These are phyloP conservation scores for Physcomitrium patens DNA, from an alignment of 225 moss, liverwort and hornwort genomes.

Conservation along the genomic window DNA sequence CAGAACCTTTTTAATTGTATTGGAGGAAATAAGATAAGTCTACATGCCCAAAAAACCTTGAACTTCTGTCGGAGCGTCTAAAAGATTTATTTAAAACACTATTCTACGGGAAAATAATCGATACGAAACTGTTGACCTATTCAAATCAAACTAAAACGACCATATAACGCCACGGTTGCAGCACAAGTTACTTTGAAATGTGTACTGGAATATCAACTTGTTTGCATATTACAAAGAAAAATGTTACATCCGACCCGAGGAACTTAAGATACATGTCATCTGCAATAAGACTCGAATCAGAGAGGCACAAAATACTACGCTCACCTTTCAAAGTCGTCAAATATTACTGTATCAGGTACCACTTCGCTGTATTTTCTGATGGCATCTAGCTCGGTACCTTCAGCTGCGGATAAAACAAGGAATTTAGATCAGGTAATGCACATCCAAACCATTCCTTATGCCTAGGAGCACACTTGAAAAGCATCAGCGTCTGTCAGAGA, in stretches of 20 bases:
- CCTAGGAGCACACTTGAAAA: neutral
- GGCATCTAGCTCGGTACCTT: conserved; percentile 86
- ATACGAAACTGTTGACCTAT: neutral
- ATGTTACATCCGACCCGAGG: neutral
- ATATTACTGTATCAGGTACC: conserved; percentile 89
- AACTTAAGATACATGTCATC: neutral
- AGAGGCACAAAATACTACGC: neutral
- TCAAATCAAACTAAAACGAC: neutral
- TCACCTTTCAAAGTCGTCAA: conserved; percentile 93
- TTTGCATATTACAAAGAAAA: neutral
- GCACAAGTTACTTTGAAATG: conserved; percentile 1
- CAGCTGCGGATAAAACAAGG: conserved; percentile 48
- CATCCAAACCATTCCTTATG: neutral
- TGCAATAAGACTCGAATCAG: conserved; percentile 12
- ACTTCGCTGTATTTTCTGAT: conserved; percentile 87
- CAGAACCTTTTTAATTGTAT: conserved; percentile 1
- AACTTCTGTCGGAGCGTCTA: neutral
- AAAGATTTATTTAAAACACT: neutral
- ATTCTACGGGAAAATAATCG: neutral
- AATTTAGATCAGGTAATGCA: neutral
- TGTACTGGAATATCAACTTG: neutral
- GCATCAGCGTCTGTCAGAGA: neutral
- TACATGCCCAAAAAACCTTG: conserved; percentile 1
- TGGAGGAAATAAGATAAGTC: neutral
- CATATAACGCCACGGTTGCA: neutral